These are phyloP conservation scores for Aspergillus piperis DNA, from an alignment of 2,329 filamentous ascomycete species.

Conservation along the genomic window DNA sequence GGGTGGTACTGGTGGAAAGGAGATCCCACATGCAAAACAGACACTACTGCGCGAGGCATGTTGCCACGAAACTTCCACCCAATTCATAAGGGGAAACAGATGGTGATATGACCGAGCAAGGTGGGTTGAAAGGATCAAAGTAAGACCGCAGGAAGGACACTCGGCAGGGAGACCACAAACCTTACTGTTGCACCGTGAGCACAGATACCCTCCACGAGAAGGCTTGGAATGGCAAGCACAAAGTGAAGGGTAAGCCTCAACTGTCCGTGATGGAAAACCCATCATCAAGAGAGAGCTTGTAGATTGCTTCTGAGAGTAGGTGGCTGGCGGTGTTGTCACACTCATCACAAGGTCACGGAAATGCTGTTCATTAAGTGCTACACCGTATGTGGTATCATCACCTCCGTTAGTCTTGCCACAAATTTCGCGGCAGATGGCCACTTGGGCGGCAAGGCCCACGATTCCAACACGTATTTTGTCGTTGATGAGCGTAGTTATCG, in stretches of 20 bases:
- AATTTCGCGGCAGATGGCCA: constrained; percentile 88
- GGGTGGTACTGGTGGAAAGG: constrained; percentile 63
- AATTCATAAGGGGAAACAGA: constrained; percentile 85
- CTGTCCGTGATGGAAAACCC: constrained; percentile 88
- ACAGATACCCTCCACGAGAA: constrained; percentile 81
- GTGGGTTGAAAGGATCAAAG: constrained; percentile 91
- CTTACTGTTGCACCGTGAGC: constrained; percentile 83
- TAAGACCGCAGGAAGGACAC: constrained; percentile 87
- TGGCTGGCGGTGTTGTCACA: constrained; percentile 84
- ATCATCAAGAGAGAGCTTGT: constrained; percentile 77
- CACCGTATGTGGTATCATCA: constrained; percentile 69
- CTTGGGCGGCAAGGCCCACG: constrained; percentile 85
- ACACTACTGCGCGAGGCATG: constrained; percentile 62
- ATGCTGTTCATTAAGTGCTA: constrained; percentile 84
- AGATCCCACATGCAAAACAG: constrained; percentile 76
- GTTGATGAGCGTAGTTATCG: constrained; percentile 72
- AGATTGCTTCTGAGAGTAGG: constrained; percentile 60
- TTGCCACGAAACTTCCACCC: constrained; percentile 85
- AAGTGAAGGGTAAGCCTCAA: constrained; percentile 70
- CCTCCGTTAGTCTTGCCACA: constrained; percentile 84
- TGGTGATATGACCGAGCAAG: constrained; percentile 92
- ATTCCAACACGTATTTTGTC: constrained; percentile 87
- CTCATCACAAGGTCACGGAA: constrained; percentile 87
- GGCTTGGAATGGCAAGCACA: constrained; percentile 90
- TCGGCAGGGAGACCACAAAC: constrained; percentile 88